Percentiles rank a stretch among this genome's conserved stretches.
Conservation (phyloP, 2,329 filamentous ascomycete genomes). For the Sporothrix mexicana region DNA sequence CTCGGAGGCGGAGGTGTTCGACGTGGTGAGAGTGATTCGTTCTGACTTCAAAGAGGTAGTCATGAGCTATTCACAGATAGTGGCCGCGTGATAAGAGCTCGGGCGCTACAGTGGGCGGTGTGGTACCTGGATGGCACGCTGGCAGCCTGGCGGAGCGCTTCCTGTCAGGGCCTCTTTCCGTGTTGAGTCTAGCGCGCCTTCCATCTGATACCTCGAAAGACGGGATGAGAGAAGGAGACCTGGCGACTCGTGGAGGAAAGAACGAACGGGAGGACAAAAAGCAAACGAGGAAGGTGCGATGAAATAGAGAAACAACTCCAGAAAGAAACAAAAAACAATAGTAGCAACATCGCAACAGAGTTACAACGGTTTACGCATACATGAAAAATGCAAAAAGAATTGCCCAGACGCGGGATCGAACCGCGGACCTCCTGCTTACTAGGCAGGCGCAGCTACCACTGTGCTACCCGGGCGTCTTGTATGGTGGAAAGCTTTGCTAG, state of each 20-base stretch:
- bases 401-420: conserved; percentile 40
- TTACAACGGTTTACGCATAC: not conserved
- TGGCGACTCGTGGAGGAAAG: conserved; percentile 1
- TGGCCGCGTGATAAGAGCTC: conserved; percentile 33
- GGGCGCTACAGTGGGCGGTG: not conserved
- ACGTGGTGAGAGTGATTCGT: not conserved
- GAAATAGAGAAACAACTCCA: not conserved
- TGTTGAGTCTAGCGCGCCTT: conserved; percentile 1
- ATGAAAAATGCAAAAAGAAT: conserved; percentile 22
- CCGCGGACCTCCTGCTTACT: conserved; percentile 40
- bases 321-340: not conserved
- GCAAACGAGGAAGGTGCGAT: not conserved
- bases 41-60: not conserved
- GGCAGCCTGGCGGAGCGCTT: not conserved
- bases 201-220: not conserved
- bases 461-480: conserved; percentile 38
- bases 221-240: not conserved
- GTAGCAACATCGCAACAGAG: too few species aligned
- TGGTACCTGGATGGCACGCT: conserved; percentile 25
- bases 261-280: not conserved
- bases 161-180: conserved; percentile 13
- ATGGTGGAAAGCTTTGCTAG: not conserved
- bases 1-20: conserved; percentile 4
- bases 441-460: conserved; percentile 39
- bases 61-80: conserved; percentile 14